Base-by-base conservation (phyloP, 177 flowering plant species). In the Vitis hybrid region DNA sequence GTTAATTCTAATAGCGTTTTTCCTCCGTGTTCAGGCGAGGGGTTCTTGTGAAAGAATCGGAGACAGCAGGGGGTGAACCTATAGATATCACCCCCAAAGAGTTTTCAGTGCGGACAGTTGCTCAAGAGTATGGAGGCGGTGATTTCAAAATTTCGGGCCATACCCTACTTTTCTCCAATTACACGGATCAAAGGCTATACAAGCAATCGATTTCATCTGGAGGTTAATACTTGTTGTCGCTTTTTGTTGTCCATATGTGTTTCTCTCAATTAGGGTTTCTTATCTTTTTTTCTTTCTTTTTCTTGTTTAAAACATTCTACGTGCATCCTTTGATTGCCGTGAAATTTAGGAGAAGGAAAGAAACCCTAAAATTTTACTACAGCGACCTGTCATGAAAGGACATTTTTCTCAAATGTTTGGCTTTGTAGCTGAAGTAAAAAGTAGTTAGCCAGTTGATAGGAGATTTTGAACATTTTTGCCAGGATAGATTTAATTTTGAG, bases 71-170 rank as follows among this genome's bases (percentile, higher is more conserved):
- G 7, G 91, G 73, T 65, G 87, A 84, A 67, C 87, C 89, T 2
- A 64, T 74, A 9, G 99, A 95, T 75, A 71, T 95, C 53, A 91
- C 87, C 10, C 97, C 97, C 0, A 84, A 86, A 61, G 97, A 85
- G n/a, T 91, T 79, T 79, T 77, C 83, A 1, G 97, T 91, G 31
- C 83, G 97, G 56, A 85, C 98, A 7, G 21, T 77, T 56, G 94
- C 94, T 56, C 97, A 93, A 70, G 98, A 95, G 58, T 93, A 93
- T 76, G 97, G 99, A 29, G 98, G 99, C 72, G 97, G 95, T 45
- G 93, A 93, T 1, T 95, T 95, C 69, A 50, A 70, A 0, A 79
- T 91, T 72, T 87, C 74, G 2, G 93, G 87, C 5, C 87, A 87
- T 60, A 77, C 79, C 31, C 60, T 95, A 22, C 60, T 95, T 55